Percentiles rank a stretch among this genome's conserved stretches.
Evolutionary conservation across 2,329 filamentous ascomycete species (phyloP).

Genomic region (Aspergillus floridensis): DNA sequence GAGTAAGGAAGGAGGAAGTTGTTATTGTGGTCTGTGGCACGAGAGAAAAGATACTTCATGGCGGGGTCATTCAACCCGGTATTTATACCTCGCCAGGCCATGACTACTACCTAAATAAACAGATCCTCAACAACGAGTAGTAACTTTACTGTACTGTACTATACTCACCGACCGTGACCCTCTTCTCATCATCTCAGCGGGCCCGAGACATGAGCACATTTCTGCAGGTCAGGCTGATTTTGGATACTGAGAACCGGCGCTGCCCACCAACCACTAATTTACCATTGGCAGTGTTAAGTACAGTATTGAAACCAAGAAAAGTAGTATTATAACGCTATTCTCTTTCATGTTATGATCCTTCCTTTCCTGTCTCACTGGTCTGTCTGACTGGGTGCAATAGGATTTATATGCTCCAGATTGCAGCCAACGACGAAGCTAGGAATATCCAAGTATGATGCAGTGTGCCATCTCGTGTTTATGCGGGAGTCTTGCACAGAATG

Average conservation of each 20-base stretch:
- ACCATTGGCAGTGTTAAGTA: too few relatives aligned
- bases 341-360: neutral
- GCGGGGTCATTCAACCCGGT: slow-evolving; percentile 4
- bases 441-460: neutral
- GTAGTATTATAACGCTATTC: neutral
- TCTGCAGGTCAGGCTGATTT: slow-evolving; percentile 18
- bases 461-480: slow-evolving; percentile 32
- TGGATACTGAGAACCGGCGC: too few relatives aligned
- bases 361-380: too few relatives aligned
- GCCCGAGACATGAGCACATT: slow-evolving; percentile 23
- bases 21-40: neutral
- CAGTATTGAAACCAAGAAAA: too few relatives aligned
- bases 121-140: too few relatives aligned
- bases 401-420: neutral
- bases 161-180: too few relatives aligned
- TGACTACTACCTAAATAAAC: too few relatives aligned
- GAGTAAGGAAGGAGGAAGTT: neutral
- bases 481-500: slow-evolving; percentile 21
- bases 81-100: slow-evolving; percentile 21
- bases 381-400: neutral
- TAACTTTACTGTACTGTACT: too few relatives aligned
- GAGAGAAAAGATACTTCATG: neutral
- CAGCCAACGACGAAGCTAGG: slow-evolving; percentile 6
- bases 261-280: too few relatives aligned
- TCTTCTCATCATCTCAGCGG: neutral